Percentiles rank a stretch among this genome's conserved stretches.
phyloP scores from a whole-genome alignment of 176 grass and related monocot genomes.

The Hyparrhenia diplandra region DNA sequence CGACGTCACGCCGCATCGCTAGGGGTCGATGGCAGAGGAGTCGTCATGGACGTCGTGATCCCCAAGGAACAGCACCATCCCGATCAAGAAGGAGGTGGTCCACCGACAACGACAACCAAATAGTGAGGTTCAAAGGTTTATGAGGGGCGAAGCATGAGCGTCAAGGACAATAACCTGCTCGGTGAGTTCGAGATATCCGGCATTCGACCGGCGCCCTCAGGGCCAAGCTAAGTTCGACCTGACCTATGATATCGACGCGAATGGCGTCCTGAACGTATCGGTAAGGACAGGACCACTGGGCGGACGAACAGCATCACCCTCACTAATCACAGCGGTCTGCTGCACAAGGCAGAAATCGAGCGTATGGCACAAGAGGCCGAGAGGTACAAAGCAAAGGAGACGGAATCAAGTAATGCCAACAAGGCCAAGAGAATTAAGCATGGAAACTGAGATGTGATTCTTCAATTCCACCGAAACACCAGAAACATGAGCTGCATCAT shows the following conservation, averaged over 20 bases:
- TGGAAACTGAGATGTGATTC: too few relatives aligned
- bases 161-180: constrained; percentile 39
- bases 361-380: constrained; percentile 20
- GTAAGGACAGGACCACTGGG: too few relatives aligned
- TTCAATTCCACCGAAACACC: too few relatives aligned
- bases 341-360: constrained; percentile 41
- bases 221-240: constrained; percentile 20
- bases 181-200: constrained; percentile 37
- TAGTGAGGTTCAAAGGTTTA: constrained; percentile 1
- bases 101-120: constrained; percentile 29
- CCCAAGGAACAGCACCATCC: constrained; percentile 44
- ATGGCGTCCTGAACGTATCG: background rate
- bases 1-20: constrained; percentile 36
- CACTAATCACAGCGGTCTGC: constrained; percentile 26
- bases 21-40: background rate
- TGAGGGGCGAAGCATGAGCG: constrained; percentile 40
- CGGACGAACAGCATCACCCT: constrained; percentile 44
- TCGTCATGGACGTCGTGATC: constrained; percentile 29
- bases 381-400: background rate
- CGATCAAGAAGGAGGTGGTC: constrained; percentile 3
- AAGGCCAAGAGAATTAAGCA: too few relatives aligned
- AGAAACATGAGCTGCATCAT: too few relatives aligned
- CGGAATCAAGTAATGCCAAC: too few relatives aligned
- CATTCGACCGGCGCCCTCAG: background rate
- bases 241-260: constrained; percentile 41